Base-by-base conservation (phyloP, 805 yeast species). In the Millerago galiae region DNA sequence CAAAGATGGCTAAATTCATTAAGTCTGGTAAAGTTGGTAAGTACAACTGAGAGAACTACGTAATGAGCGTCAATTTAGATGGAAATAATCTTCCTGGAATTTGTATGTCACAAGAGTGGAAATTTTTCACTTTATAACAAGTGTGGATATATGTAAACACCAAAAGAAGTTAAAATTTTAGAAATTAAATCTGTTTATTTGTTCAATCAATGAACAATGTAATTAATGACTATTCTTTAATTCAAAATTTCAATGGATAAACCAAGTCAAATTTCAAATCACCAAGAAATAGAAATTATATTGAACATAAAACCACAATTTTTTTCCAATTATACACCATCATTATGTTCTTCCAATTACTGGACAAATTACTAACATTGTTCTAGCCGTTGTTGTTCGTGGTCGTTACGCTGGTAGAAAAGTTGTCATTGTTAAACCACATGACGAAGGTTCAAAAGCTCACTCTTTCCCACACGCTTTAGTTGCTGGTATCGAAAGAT, bases 351-450 rank as follows among this genome's bases (percentile, higher is more conserved):
- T 21, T 21, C 4, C 7, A 21, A 21, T 7, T 7, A 16, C 12
- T 10, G 5, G 9, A 3, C 34, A 16, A 15, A 18, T 14, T 41
- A 40, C 48, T 46, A 53, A 51, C 50, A 26, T 16, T 4, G 12
- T 7, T 40, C 15, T 39, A 56, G 61, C 98, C 79, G 90, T 93
- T 77, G 90, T 93, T 72, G 95, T 90, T 74, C 91, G 98, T 75
- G 99, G 99, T 69, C 93, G 99, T 80, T 91, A 81, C 87, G 99
- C 99, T 72, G 99, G 99, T 81, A 91, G 90, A 86, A 93, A 93
- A 85, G 99, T 93, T 60, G 99, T 93, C 71, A 89, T 93, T 69
- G 90, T 93, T 70, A 89, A 87, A 76, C 93, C 96, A 62, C 95
- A 86, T 71, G 98, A 93, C 68, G 97, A 93, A 68, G 99, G 99